Evolutionary conservation across 306 rosid genomes (phyloP).

Genomic region (Biancaea sappan): DNA sequence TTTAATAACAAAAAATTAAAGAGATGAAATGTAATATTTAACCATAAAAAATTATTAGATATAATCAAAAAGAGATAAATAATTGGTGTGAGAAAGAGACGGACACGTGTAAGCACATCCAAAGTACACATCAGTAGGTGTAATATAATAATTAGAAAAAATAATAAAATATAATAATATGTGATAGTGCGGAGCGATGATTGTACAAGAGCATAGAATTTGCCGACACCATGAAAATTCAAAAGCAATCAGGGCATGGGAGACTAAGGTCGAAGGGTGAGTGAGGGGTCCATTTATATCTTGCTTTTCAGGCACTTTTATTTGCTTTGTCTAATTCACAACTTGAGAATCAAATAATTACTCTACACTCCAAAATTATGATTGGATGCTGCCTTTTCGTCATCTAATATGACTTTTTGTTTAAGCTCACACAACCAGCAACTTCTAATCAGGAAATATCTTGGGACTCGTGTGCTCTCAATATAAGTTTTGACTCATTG

Average conservation of each 20-base stretch:
- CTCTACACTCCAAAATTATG: neutral
- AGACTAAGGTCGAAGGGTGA: neutral
- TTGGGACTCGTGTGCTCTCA: too few species aligned
- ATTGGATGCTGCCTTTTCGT: neutral
- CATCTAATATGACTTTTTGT: neutral
- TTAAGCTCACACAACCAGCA: too few species aligned
- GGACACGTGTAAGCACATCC: neutral
- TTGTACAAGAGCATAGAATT: conserved; percentile 21
- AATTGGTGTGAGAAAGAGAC: neutral
- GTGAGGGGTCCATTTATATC: conserved; percentile 26
- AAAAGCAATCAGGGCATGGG: neutral
- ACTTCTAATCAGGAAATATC: too few species aligned
- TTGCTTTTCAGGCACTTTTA: neutral
- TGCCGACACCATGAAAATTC: conserved; percentile 18
- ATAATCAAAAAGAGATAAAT: too few species aligned
- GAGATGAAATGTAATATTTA: too few species aligned
- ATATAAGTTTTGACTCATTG: too few species aligned
- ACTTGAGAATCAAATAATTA: conserved; percentile 24
- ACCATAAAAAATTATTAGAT: too few species aligned
- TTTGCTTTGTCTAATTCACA: neutral
- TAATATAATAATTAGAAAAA: too few species aligned
- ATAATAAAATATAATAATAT: too few species aligned
- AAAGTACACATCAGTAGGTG: neutral
- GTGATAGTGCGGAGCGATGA: neutral
- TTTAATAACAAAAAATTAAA: too few species aligned